Conservation (phyloP, 495 filamentous ascomycete species). For the Podospora appendiculata region DNA sequence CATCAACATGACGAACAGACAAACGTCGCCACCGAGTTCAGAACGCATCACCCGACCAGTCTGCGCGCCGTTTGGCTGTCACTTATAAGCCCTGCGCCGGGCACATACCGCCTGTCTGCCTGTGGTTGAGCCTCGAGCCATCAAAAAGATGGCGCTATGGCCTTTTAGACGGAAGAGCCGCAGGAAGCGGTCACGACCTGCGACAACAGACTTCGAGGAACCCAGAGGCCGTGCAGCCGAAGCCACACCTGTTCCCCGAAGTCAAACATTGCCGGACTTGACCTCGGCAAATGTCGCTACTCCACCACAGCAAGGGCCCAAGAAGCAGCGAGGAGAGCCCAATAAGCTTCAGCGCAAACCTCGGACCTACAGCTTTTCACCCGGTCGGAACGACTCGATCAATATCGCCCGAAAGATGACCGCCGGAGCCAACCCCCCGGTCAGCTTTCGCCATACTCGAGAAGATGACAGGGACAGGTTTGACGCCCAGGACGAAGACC, state of each 20-base stretch:
- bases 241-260: conserved; percentile 23
- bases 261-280: conserved; percentile 29
- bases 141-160: conserved; percentile 59
- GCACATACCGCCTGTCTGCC: neutral
- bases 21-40: conserved; percentile 1
- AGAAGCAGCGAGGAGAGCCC: conserved; percentile 29
- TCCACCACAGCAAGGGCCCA: conserved; percentile 13
- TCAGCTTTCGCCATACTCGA: conserved; percentile 3
- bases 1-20: conserved; percentile 19
- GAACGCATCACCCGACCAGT: conserved; percentile 1
- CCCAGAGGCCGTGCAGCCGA: conserved; percentile 16
- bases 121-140: neutral
- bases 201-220: conserved; percentile 26
- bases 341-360: conserved; percentile 41
- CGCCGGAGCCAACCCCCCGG: conserved; percentile 16
- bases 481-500: conserved; percentile 20
- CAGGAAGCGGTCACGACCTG: conserved; percentile 34
- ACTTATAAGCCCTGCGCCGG: conserved; percentile 1
- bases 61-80: neutral
- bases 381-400: conserved; percentile 41
- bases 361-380: conserved; percentile 47
- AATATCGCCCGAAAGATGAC: conserved; percentile 21
- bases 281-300: conserved; percentile 3
- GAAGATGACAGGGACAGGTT: conserved; percentile 10
- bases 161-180: conserved; percentile 64